phyloP scores from a whole-genome alignment of 1,284 basidiomycete genomes.

The Marasmius tenuissimus region DNA sequence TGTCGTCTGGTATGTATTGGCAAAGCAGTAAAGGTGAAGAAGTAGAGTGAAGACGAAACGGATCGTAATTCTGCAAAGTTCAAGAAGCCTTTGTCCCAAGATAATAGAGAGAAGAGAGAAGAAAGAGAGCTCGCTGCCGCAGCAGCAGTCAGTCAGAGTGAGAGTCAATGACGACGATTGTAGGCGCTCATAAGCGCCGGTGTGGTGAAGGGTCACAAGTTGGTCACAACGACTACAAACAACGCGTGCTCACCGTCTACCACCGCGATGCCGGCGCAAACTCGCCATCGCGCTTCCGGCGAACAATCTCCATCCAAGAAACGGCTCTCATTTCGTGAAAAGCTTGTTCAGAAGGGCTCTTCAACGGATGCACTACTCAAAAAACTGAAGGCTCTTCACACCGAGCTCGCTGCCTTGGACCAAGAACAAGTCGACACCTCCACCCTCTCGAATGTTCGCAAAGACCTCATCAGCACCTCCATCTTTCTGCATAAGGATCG shows the following conservation, averaged over 20 bases:
- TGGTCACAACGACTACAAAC: conserved; percentile 35
- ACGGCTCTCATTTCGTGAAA: conserved; percentile 72
- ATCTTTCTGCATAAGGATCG: conserved; percentile 93
- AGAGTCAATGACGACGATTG: not conserved
- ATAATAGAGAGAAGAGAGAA: too few relatives aligned
- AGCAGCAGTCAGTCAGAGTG: too few relatives aligned
- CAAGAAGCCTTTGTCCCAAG: too few relatives aligned
- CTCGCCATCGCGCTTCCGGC: conserved; percentile 44
- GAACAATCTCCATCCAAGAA: conserved; percentile 52
- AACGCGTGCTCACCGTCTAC: conserved; percentile 35
- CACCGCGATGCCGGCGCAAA: conserved; percentile 66
- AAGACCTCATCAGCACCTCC: conserved; percentile 79
- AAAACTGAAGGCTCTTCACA: conserved; percentile 81
- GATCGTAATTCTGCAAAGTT: too few relatives aligned
- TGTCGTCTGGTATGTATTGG: too few relatives aligned
- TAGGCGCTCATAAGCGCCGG: not conserved
- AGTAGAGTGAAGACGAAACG: too few relatives aligned
- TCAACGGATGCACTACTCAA: conserved; percentile 80
- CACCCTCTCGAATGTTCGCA: conserved; percentile 70
- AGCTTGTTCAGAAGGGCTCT: conserved; percentile 69
- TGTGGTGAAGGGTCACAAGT: not conserved
- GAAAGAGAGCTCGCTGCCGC: too few relatives aligned
- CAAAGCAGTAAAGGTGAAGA: too few relatives aligned
- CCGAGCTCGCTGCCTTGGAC: conserved; percentile 82
- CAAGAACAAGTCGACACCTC: conserved; percentile 82